These are phyloP conservation scores for Picea glauca DNA, from an alignment of 75 land plant species.

Conservation along the genomic window DNA sequence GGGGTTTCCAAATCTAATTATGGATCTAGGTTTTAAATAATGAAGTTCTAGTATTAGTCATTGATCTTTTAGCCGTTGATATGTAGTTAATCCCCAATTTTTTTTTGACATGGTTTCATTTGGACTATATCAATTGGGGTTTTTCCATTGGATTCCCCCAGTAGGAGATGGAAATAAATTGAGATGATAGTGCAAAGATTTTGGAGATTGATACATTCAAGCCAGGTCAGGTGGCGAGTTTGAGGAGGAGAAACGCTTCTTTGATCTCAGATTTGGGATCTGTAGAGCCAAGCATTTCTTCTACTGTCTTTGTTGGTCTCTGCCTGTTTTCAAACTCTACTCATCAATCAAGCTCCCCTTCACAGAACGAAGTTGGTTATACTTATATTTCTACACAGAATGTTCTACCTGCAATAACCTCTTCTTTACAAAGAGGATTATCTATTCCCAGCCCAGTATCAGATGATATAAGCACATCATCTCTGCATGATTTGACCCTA, in stretches of 20 bases:
- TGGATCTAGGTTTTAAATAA: too few species aligned
- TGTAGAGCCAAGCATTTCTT: constrained; percentile 8
- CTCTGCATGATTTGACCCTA: too few species aligned
- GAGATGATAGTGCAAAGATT: constrained; percentile 5
- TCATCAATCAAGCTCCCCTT: background rate
- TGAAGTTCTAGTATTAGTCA: too few species aligned
- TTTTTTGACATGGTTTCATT: too few species aligned
- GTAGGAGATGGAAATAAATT: background rate
- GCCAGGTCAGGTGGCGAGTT: background rate
- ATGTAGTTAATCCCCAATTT: too few species aligned
- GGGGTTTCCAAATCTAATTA: too few species aligned
- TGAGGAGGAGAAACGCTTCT: background rate
- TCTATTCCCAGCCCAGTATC: too few species aligned
- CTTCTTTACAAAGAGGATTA: too few species aligned
- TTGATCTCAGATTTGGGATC: background rate
- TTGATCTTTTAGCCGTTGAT: too few species aligned
- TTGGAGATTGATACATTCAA: constrained; percentile 6
- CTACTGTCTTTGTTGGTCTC: background rate
- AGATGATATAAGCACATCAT: too few species aligned
- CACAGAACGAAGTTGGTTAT: background rate
- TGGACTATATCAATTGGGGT: too few species aligned
- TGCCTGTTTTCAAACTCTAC: background rate
- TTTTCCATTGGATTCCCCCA: constrained; percentile 4
- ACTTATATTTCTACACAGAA: background rate
- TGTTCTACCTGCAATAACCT: background rate